These are phyloP conservation scores for Juncus inflexus DNA, from an alignment of 176 grass and related monocot genomes.

Conservation along the genomic window DNA sequence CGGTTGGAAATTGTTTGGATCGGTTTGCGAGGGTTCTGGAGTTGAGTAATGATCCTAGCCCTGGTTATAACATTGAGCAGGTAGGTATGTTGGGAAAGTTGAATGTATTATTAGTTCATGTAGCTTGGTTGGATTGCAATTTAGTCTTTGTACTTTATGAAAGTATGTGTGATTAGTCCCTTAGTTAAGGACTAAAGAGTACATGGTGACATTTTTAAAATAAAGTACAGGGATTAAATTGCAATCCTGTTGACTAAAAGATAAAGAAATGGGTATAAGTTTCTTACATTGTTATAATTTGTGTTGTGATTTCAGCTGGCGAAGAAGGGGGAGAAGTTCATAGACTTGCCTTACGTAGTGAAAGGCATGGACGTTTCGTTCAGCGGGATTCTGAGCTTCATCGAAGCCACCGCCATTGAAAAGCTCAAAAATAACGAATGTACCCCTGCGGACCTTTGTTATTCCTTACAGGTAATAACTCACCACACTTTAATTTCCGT, in stretches of 20 bases:
- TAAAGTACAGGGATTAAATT: neutral
- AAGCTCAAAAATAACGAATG: constrained; percentile 95
- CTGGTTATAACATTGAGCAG: constrained; percentile 56
- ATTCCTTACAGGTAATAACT: constrained; percentile 85
- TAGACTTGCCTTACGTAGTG: constrained; percentile 87
- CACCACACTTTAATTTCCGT: neutral
- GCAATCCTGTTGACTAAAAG: neutral
- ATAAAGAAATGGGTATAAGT: too few relatives aligned
- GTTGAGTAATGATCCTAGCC: constrained; percentile 35
- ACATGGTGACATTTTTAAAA: too few relatives aligned
- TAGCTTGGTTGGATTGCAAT: neutral
- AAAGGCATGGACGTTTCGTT: constrained; percentile 99
- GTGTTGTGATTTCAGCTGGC: constrained; percentile 52
- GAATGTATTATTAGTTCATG: neutral
- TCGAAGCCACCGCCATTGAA: constrained; percentile 83
- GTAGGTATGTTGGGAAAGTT: constrained; percentile 27
- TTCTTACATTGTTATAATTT: neutral
- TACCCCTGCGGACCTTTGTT: constrained; percentile 85
- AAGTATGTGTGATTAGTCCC: neutral
- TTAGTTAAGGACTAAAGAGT: neutral
- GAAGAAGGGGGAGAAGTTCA: constrained; percentile 94
- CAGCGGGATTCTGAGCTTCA: constrained; percentile 94
- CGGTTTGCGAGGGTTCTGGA: constrained; percentile 67
- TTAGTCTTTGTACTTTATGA: neutral
- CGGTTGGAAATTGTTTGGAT: constrained; percentile 45